phyloP scores from a whole-genome alignment of 148 eudicot genomes.

The Camellia lanceoleosa region DNA sequence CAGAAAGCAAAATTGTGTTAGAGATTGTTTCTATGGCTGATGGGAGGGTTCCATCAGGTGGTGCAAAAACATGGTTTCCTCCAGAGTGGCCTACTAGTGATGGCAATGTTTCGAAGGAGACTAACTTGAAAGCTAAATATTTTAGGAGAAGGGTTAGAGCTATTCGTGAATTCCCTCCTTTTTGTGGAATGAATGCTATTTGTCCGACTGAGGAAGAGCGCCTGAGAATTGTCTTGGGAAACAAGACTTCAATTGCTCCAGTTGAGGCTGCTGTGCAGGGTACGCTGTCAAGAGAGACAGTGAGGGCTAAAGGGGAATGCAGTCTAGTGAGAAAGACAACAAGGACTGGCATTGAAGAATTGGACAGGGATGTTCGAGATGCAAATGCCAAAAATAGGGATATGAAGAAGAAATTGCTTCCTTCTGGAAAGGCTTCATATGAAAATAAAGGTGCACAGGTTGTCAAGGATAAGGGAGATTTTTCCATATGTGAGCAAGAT shows the following conservation, averaged over 20 bases:
- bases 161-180: slow-evolving; percentile 66
- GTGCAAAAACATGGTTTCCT: slow-evolving; percentile 11
- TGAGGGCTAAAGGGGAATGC: neutral
- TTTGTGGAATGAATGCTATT: slow-evolving; percentile 51
- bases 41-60: slow-evolving; percentile 14
- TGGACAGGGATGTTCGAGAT: slow-evolving; percentile 2
- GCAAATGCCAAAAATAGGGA: slow-evolving; percentile 8
- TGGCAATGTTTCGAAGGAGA: slow-evolving; percentile 5
- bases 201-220: slow-evolving; percentile 23
- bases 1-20: neutral
- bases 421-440: slow-evolving; percentile 12
- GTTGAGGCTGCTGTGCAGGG: slow-evolving; percentile 1
- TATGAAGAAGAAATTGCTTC: slow-evolving; percentile 19
- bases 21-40: slow-evolving; percentile 11
- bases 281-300: neutral
- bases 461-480: neutral
- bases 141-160: slow-evolving; percentile 56
- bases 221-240: too few species aligned
- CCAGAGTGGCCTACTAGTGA: slow-evolving; percentile 17
- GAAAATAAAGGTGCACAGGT: slow-evolving; percentile 16
- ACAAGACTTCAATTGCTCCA: neutral
- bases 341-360: slow-evolving; percentile 15
- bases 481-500: neutral
- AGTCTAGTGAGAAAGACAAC: slow-evolving; percentile 3
- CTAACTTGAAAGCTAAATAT: slow-evolving; percentile 22